Evolutionary conservation across 208 protist genomes (phyloP).

Genomic region (Porcisia hertigi): DNA sequence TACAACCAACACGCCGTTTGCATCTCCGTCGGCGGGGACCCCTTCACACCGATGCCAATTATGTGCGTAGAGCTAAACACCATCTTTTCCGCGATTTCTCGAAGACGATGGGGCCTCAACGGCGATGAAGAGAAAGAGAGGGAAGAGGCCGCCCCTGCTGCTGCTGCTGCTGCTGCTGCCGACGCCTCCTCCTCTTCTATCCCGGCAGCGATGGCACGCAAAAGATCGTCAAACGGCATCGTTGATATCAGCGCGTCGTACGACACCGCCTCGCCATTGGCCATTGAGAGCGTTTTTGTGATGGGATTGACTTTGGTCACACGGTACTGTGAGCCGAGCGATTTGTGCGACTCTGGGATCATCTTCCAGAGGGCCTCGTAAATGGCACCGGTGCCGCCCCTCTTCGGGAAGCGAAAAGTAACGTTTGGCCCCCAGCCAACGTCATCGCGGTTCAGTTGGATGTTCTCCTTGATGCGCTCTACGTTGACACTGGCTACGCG

Average conservation of each 20-base stretch:
- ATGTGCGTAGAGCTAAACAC: conserved; percentile 64
- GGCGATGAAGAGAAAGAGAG: neutral
- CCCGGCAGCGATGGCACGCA: conserved; percentile 33
- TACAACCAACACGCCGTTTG: conserved; percentile 77
- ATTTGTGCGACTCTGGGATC: conserved; percentile 43
- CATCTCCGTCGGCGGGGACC: conserved; percentile 44
- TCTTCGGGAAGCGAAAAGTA: conserved; percentile 70
- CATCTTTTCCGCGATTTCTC: conserved; percentile 45
- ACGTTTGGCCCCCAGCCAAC: conserved; percentile 81
- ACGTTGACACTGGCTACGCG: conserved; percentile 72
- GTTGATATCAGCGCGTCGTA: conserved; percentile 64
- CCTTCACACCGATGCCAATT: conserved; percentile 68
- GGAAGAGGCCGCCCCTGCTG: no score
- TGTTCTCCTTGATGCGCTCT: conserved; percentile 55
- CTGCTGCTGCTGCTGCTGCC: neutral
- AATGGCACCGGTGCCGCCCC: conserved; percentile 72
- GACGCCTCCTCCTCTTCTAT: conserved; percentile 23
- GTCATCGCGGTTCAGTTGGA: conserved; percentile 50
- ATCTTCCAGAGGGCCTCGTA: conserved; percentile 43
- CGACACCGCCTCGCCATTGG: conserved; percentile 31
- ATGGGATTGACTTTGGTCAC: conserved; percentile 44
- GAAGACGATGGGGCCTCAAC: conserved; percentile 24
- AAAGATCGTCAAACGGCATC: conserved; percentile 56
- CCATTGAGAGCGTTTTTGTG: conserved; percentile 40
- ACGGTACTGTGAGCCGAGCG: conserved; percentile 25